Evolutionary conservation across 148 eudicot genomes (phyloP).

Genomic region (Chenopodium formosanum): DNA sequence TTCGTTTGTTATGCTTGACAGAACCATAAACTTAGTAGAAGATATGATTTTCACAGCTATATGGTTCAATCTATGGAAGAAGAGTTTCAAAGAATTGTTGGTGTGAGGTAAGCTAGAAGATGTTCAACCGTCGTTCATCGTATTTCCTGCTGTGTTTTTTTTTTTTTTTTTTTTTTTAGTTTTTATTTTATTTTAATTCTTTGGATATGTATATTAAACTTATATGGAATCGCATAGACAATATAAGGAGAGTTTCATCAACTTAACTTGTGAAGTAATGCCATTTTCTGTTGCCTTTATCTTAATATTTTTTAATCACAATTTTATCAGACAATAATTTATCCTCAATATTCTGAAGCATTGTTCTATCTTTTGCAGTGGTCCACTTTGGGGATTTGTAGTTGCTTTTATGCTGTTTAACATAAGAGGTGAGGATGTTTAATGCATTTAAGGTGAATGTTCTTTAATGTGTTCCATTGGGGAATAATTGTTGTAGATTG

Average conservation of each 20-base stretch:
- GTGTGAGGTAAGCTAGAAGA: conserved; percentile 67
- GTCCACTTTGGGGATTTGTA: conserved; percentile 94
- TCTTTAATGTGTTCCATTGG: background rate
- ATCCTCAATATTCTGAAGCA: background rate
- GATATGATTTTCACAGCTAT: conserved; percentile 99
- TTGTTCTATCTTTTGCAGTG: conserved; percentile 54
- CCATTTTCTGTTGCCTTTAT: background rate
- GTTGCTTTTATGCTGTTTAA: conserved; percentile 93
- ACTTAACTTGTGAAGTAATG: background rate
- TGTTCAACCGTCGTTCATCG: too few relatives aligned
- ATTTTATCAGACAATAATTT: background rate
- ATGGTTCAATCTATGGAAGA: conserved; percentile 99
- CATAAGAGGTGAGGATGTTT: conserved; percentile 55
- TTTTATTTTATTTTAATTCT: background rate
- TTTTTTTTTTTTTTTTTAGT: background rate
- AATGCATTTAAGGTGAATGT: background rate
- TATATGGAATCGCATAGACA: background rate
- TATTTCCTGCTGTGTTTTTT: background rate
- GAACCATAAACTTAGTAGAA: conserved; percentile 89
- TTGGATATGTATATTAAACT: background rate
- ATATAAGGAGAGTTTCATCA: background rate
- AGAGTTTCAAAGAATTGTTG: conserved; percentile 95
- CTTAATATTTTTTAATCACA: too few relatives aligned
- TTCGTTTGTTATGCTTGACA: conserved; percentile 51
- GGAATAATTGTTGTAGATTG: background rate